Conservation (phyloP, 768 basidiomycete genomes). For the Polyporus arcularius region DNA sequence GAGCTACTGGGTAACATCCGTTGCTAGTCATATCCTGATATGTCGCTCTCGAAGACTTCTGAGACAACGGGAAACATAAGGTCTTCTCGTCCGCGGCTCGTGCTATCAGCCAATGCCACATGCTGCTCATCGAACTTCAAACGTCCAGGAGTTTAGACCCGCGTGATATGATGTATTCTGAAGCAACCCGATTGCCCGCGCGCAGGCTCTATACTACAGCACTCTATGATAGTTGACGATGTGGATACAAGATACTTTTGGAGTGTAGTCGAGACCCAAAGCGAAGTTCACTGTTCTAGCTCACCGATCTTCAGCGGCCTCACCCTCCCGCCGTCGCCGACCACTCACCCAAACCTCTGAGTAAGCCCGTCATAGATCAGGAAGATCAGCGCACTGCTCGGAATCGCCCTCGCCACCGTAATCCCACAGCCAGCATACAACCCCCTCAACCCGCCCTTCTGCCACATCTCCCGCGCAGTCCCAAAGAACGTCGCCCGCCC, state of each 20-base stretch:
- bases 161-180: too few relatives aligned
- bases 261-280: background rate
- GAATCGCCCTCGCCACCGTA: slow-evolving; percentile 81
- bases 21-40: too few relatives aligned
- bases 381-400: slow-evolving; percentile 92
- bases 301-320: background rate
- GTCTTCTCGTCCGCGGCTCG: too few relatives aligned
- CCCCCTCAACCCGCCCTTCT: slow-evolving; percentile 74
- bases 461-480: slow-evolving; percentile 72
- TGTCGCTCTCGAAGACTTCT: too few relatives aligned
- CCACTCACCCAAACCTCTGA: slow-evolving; percentile 45
- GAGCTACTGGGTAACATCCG: too few relatives aligned
- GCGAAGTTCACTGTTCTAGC: background rate
- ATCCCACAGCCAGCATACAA: slow-evolving; percentile 93
- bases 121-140: too few relatives aligned
- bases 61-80: too few relatives aligned
- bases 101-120: too few relatives aligned
- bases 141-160: too few relatives aligned
- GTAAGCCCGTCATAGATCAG: slow-evolving; percentile 84
- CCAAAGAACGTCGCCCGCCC: slow-evolving; percentile 50
- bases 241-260: background rate
- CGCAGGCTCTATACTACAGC: background rate
- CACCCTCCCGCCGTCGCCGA: background rate
- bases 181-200: too few relatives aligned
- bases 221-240: background rate